Evolutionary conservation across 768 basidiomycete genomes (phyloP).

Genomic region (Naganishia antarctica): DNA sequence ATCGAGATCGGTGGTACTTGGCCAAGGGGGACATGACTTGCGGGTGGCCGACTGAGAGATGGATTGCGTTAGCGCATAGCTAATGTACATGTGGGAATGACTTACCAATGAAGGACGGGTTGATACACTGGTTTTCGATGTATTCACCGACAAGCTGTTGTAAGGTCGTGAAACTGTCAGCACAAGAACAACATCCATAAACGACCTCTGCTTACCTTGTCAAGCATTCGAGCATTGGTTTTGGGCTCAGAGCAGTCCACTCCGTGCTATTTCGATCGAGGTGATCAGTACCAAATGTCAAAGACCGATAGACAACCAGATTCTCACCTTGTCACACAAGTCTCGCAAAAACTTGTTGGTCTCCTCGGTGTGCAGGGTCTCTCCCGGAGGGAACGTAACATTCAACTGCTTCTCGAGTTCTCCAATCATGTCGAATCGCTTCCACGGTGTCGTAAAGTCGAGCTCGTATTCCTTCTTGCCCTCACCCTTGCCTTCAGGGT

Average conservation of each 20-base stretch:
- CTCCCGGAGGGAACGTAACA: constrained; percentile 87
- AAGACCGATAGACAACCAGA: neutral
- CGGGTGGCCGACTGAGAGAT: constrained; percentile 76
- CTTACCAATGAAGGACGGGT: constrained; percentile 76
- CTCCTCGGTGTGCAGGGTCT: constrained; percentile 77
- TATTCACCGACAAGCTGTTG: constrained; percentile 87
- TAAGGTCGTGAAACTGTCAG: constrained; percentile 1
- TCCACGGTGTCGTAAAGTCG: constrained; percentile 92
- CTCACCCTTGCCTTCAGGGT: constrained; percentile 86
- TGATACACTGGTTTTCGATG: constrained; percentile 94
- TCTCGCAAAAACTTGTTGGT: constrained; percentile 83
- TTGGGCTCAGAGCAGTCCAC: constrained; percentile 95
- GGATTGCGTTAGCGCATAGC: neutral
- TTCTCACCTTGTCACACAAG: constrained; percentile 70
- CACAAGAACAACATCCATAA: constrained; percentile 1
- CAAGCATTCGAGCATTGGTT: constrained; percentile 87
- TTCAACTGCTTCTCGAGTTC: constrained; percentile 90
- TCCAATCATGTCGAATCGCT: constrained; percentile 95
- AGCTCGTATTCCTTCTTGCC: constrained; percentile 60
- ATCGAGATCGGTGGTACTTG: constrained; percentile 95
- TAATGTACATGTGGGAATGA: neutral
- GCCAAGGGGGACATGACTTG: constrained; percentile 99
- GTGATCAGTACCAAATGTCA: neutral
- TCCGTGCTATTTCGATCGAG: constrained; percentile 61
- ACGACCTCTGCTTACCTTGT: constrained; percentile 61